These are phyloP conservation scores for Ustulina deusta DNA, from an alignment of 2,329 filamentous ascomycete species.

Conservation along the genomic window DNA sequence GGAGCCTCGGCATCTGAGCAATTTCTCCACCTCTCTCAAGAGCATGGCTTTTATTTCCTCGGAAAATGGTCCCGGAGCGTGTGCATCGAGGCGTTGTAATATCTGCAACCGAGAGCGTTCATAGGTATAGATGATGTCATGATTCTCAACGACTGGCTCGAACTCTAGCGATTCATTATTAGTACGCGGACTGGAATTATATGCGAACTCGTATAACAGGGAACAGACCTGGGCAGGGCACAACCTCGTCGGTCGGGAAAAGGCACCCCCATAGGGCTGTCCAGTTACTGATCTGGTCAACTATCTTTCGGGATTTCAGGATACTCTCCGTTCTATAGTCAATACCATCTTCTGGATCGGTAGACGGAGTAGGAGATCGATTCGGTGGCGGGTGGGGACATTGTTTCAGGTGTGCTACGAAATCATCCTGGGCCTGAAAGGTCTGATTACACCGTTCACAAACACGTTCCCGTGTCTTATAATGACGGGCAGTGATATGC, in stretches of 20 bases:
- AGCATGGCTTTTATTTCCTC: background rate
- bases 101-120: background rate
- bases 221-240: background rate
- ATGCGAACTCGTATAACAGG: background rate
- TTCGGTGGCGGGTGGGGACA: constrained; percentile 25
- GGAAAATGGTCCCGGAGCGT: background rate
- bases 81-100: background rate
- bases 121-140: background rate
- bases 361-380: background rate
- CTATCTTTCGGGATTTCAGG: constrained; percentile 1
- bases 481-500: constrained; percentile 30
- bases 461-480: background rate
- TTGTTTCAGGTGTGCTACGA: constrained; percentile 18
- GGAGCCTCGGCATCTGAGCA: background rate
- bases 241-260: background rate
- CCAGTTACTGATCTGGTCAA: constrained; percentile 10
- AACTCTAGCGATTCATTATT: background rate
- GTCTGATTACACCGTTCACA: constrained; percentile 21
- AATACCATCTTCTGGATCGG: constrained; percentile 33
- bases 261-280: constrained; percentile 4
- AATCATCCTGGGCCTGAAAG: background rate
- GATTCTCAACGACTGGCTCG: background rate
- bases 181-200: background rate
- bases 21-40: background rate
- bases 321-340: background rate